Base-by-base conservation (phyloP, 2,329 filamentous ascomycete genomes). In the Ophiostoma novo-ulmi region DNA sequence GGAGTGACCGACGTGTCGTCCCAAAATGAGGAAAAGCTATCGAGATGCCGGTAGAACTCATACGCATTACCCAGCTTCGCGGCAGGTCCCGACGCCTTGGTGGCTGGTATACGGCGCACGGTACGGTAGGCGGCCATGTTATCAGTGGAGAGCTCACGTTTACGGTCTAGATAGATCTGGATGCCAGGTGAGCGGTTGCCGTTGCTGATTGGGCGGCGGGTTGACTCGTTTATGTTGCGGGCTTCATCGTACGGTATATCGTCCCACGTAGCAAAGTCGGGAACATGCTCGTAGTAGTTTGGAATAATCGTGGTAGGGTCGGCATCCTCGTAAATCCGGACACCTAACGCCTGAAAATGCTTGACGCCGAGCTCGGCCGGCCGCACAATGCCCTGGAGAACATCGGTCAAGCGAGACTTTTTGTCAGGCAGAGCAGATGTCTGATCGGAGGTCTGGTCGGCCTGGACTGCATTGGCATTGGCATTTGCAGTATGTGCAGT, bases 21-120 rank as follows among this genome's bases (percentile, higher is more conserved):
- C 88, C 88, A 90, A 75, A 83, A 89, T 0, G 80, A 76, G 1
- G 86, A 85, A 75, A 88, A 83, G 36, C 82, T 77, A 75, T 90
- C 88, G 26, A 90, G 80, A 74, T 87, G 85, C 69, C 86, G 85
- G 78, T 85, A 90, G 78, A 90, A 89, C 77, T 89, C 88, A 74
- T 89, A 89, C 5, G 85, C 84, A 74, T 88, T 89, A 17, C 88
- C 88, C 8, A 90, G 78, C 7, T 87, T 84, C 39, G 84, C 82
- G 48, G 84, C 80, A 65, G 82, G 79, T 31, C 75, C 84, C 83
- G 58, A 87, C 58, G 82, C 82, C 44, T 82, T 82, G 13, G 63
- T 2, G 0, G 85, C 80, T 6, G 83, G 81, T n/a, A 89, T 80
- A 64, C 88, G 84, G 35, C 87, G 84, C 70, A 89, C 83, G 1